Evolutionary conservation across 1,284 basidiomycete genomes (phyloP), one percentile per base, ranked within the genome.

Genomic region (Apiotrichum domesticum): DNA sequence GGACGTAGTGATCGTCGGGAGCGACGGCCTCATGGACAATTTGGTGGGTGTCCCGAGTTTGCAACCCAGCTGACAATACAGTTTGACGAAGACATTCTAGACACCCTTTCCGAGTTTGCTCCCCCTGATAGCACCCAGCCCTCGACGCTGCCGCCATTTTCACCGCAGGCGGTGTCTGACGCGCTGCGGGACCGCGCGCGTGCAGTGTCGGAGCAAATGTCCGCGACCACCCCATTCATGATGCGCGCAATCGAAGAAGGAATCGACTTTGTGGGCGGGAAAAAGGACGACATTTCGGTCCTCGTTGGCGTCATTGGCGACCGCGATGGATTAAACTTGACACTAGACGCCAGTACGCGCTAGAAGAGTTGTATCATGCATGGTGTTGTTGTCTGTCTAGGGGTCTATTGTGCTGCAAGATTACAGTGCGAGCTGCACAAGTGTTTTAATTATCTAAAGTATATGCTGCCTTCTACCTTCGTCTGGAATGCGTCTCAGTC

Each of bases 21-120:
- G 83, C 39, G 94, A 98, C 71, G 94, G 94, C 1, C 79, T 97
- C 51, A 87, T 87, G 68, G 94, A 98, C 75, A 98, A 98, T 68
- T 78, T 97, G 34, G 76, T 77, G 37, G 58, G 75, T 63, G 46
- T 29, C 46, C n/a, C 40, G 10, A n/a, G 7, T 29, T 21, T 33
- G 4, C 4, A 49, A 33, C 35, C 21, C 7, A 33, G 37, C 37
- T 10, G 4, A n/a, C 6, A n/a, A n/a, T 52, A 13, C 56, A 77
- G 50, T 97, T 93, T 83, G 93, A 97, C 70, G 87, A 91, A 68
- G 94, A 97, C 62, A 87, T 98, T 33, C 78, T 97, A 11, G 92
- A 96, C 63, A 89, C 92, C 66, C 87, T 97, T 10, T 78, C 83
- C 11, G 80, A 86, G 45, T 88, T 91, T 71, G 79, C 82, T 15